Evolutionary conservation across 495 filamentous ascomycete genomes (phyloP).

Genomic region (Daldinia grandis): DNA sequence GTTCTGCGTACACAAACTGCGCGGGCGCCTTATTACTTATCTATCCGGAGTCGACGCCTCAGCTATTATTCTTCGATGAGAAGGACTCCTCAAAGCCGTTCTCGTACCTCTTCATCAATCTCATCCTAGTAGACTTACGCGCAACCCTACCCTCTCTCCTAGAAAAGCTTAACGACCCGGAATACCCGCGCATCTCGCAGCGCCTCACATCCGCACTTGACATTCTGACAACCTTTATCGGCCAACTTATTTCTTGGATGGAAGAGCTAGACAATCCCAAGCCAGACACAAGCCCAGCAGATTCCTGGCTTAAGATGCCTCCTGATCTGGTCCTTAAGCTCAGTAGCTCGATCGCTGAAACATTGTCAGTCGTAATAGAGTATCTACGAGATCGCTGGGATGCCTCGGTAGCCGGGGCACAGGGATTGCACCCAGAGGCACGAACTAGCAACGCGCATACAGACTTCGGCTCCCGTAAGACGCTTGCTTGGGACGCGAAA

Average conservation of each 20-base stretch:
- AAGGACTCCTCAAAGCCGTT: constrained; percentile 57
- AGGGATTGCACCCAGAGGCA: constrained; percentile 61
- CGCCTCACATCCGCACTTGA: constrained; percentile 67
- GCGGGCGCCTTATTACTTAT: constrained; percentile 61
- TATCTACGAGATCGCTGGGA: constrained; percentile 73
- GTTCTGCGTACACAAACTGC: constrained; percentile 60
- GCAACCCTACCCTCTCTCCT: constrained; percentile 68
- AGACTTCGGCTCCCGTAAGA: constrained; percentile 46
- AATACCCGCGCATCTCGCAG: constrained; percentile 57
- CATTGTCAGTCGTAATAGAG: constrained; percentile 66
- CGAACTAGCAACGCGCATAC: constrained; percentile 46
- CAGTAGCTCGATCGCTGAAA: constrained; percentile 64
- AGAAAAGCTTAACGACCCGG: constrained; percentile 58
- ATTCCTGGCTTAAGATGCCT: constrained; percentile 46
- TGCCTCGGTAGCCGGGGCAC: constrained; percentile 60
- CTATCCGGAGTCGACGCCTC: constrained; percentile 54
- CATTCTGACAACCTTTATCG: constrained; percentile 65
- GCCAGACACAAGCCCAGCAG: neutral
- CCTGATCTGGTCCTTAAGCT: constrained; percentile 66
- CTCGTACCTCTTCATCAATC: constrained; percentile 67
- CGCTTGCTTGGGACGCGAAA: constrained; percentile 62
- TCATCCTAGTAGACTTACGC: constrained; percentile 68
- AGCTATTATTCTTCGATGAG: constrained; percentile 57
- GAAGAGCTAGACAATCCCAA: constrained; percentile 48
- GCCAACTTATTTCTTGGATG: constrained; percentile 61